These are phyloP conservation scores for Vanderwaltozyma yarrowii DNA, from an alignment of 805 yeast species.

Conservation along the genomic window DNA sequence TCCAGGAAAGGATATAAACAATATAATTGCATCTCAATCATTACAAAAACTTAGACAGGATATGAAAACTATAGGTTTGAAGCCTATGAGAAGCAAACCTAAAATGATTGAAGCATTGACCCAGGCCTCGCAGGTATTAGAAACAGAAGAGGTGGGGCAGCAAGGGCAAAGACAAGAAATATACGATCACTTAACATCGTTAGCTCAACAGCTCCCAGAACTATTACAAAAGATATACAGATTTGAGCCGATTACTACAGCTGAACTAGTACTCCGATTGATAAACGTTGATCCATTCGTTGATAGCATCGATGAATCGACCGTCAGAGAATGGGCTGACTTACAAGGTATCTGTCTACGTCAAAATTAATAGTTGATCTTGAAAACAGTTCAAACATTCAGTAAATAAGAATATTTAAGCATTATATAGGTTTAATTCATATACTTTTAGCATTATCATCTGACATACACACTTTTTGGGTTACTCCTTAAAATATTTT, in stretches of 20 bases:
- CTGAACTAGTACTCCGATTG: conserved; percentile 12
- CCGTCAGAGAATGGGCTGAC: conserved; percentile 27
- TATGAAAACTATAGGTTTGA: conserved; percentile 21
- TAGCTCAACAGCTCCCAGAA: conserved; percentile 12
- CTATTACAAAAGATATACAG: conserved; percentile 23
- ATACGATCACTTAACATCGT: conserved; percentile 14
- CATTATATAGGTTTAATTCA: too few species aligned
- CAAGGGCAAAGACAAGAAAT: conserved; percentile 10
- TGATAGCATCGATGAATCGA: conserved; percentile 19
- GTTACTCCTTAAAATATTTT: too few species aligned
- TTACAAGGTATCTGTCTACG: conserved; percentile 23
- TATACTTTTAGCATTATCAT: too few species aligned
- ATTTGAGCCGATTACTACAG: conserved; percentile 20
- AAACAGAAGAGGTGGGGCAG: conserved; percentile 6
- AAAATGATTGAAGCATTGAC: conserved; percentile 23
- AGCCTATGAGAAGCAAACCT: conserved; percentile 19
- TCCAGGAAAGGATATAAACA: not conserved
- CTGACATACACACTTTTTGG: too few species aligned
- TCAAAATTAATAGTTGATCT: too few species aligned
- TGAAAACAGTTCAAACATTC: too few species aligned
- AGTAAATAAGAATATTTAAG: not conserved
- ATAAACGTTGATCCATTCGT: conserved; percentile 20
- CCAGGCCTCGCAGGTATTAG: conserved; percentile 18
- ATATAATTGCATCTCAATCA: conserved; percentile 13
- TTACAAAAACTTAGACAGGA: conserved; percentile 18